Percentiles rank a stretch among this genome's conserved stretches.
Evolutionary conservation across 495 filamentous ascomycete species (phyloP).

Genomic region (Trichoderma orchidacearum): DNA sequence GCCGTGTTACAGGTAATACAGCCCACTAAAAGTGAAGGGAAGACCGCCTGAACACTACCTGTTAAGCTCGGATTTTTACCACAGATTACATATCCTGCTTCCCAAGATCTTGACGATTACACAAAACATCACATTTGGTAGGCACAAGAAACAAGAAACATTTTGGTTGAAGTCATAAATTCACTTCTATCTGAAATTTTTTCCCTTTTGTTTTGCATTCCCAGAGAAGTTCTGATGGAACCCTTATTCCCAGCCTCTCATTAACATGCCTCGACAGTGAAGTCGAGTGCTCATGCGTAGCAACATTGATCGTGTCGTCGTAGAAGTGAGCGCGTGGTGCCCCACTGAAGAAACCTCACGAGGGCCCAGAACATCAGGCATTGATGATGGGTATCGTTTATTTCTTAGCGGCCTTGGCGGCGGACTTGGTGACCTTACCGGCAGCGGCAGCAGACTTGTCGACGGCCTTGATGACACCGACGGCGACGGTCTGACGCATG

Average conservation of each 20-base stretch:
- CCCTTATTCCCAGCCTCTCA: slow-evolving; percentile 26
- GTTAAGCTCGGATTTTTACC: too few relatives aligned
- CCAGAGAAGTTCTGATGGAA: slow-evolving; percentile 32
- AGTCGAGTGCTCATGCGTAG: slow-evolving; percentile 29
- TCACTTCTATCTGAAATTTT: slow-evolving; percentile 34
- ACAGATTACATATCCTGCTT: background rate
- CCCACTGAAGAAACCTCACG: background rate
- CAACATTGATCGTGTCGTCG: slow-evolving; percentile 8
- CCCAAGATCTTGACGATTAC: background rate
- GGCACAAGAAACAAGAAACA: background rate
- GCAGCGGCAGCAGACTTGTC: slow-evolving; percentile 27
- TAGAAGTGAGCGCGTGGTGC: background rate
- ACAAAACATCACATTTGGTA: slow-evolving; percentile 6
- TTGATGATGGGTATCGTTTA: slow-evolving; percentile 16
- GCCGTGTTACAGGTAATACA: too few relatives aligned
- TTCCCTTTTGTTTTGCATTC: slow-evolving; percentile 32
- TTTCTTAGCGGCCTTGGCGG: slow-evolving; percentile 56
- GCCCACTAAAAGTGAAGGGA: too few relatives aligned
- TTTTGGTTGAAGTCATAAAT: slow-evolving; percentile 4
- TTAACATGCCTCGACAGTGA: slow-evolving; percentile 29
- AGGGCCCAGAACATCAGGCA: background rate
- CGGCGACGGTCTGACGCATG: slow-evolving; percentile 85
- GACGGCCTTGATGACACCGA: slow-evolving; percentile 79
- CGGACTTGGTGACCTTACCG: slow-evolving; percentile 53
- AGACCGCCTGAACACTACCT: too few relatives aligned